Base-by-base conservation (phyloP, 805 yeast species). In the Spencermartinsiella europaea region DNA sequence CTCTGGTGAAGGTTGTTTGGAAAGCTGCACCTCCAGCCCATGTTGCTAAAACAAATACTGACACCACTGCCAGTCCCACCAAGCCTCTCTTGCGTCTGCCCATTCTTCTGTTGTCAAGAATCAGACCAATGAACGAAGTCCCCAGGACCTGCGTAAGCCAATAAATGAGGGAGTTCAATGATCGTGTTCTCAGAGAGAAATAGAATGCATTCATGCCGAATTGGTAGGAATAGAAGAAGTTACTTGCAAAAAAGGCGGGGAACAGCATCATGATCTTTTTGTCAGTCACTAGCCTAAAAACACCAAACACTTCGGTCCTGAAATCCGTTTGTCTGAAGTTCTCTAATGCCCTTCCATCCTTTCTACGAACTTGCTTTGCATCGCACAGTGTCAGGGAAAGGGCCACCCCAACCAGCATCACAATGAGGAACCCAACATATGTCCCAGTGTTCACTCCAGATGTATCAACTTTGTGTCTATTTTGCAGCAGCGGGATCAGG, bases 191-290 rank as follows among this genome's bases (percentile, higher is more conserved):
- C 42, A 77, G 61, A 52, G 71, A 73, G 61, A 78, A 78, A 47
- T 75, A 68, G 28, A 70, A 73, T 35, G 75, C 76, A 57, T 76
- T 76, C 61, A 73, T 65, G 54, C 75, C 74, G 54, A 74, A 75
- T 61, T 76, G 80, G 59, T 77, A 77, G 28, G 81, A 74, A 65
- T 76, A 75, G 61, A 75, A 77, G 74, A 78, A 75, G 65, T 77
- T 77, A 27, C 80, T 73, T 14, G 78, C 71, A 52, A 74, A 73
- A 55, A 76, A 76, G 73, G 76, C 72, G 40, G 82, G 82, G 68
- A 76, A 71, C 57, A 76, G 54, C 48, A 69, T 58, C 50, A 75
- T 70, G 56, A 61, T 66, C 42, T 73, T 75, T 55, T 71, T 74
- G 21, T 48, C 55, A 38, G 53, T 56, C 50, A 71, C 66, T 40